A percentile compares a stretch with the other conserved stretches of the same genome.
phyloP scores from a whole-genome alignment of 805 yeast species.

The Lachancea sp. region DNA sequence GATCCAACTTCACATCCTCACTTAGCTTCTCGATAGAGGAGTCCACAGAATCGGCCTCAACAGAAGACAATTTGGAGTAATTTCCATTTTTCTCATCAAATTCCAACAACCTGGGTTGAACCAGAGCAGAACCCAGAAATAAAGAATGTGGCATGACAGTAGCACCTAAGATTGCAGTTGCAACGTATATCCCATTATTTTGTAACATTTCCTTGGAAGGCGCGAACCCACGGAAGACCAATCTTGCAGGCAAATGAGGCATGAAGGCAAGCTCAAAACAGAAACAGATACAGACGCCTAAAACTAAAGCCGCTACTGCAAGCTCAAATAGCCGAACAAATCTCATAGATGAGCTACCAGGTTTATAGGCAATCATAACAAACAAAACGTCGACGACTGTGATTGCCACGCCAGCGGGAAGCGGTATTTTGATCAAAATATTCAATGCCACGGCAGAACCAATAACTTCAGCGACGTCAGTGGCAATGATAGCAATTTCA shows the following conservation, averaged over 20 bases:
- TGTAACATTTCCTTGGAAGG: constrained; percentile 49
- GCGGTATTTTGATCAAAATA: constrained; percentile 66
- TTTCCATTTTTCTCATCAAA: constrained; percentile 58
- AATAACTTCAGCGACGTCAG: constrained; percentile 90
- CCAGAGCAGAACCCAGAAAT: constrained; percentile 79
- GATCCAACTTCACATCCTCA: constrained; percentile 32
- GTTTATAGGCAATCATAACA: constrained; percentile 72
- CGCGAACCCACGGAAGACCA: constrained; percentile 58
- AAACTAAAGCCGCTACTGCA: constrained; percentile 64
- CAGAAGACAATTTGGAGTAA: constrained; percentile 26
- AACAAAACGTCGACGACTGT: constrained; percentile 77
- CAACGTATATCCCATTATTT: constrained; percentile 61
- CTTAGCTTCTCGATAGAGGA: constrained; percentile 14
- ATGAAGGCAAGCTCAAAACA: constrained; percentile 61
- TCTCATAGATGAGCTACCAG: constrained; percentile 64
- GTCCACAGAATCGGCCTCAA: not conserved
- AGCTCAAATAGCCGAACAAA: constrained; percentile 71
- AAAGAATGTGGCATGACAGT: constrained; percentile 92
- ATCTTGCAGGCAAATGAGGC: constrained; percentile 41
- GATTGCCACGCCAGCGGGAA: constrained; percentile 69
- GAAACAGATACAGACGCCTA: constrained; percentile 73
- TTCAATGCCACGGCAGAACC: constrained; percentile 87
- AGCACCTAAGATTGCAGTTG: constrained; percentile 83
- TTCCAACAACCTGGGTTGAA: constrained; percentile 75
- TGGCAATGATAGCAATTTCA: constrained; percentile 83